Base-by-base conservation (phyloP, 345 rosid species). In the Pistacia vera region DNA sequence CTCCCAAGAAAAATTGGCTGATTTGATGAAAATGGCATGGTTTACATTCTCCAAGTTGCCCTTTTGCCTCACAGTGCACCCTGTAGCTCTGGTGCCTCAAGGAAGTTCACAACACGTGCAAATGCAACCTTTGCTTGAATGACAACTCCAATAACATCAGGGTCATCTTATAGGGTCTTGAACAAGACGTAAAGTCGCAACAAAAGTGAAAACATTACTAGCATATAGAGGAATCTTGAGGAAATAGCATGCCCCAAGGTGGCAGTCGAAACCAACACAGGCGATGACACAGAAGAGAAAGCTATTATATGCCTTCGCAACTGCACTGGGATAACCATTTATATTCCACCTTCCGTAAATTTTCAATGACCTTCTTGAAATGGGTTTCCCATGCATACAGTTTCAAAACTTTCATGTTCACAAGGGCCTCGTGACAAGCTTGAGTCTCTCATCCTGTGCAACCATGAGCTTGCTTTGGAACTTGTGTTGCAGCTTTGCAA, bases 111-210 rank as follows among this genome's bases (percentile, higher is more conserved):
- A 2, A 95, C 88, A 20, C 99, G 97, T 0, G 90, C 73, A 58
- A 95, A 93, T 4, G 99, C 91, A 22, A 93, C 99, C 67, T 90
- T 92, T 8, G 98, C 99, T 82, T 95, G 98, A 81, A 93, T 93
- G 11, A 91, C 85, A 61, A 88, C 92, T 5, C 91, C 99, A 14
- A 93, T 87, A 64, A 93, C 96, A 78, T 95, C 99, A 65, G 99
- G 97, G 48, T 89, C 55, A 78, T 13, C 97, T 82, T 12, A 95
- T 82, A 0, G 98, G 99, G 28, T 95, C 98, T 81, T 95, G 99
- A 54, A 95, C 98, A 41, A 95, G 83, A 51, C 98, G 93, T 70
- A 95, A 65, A 2, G 99, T 93, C 1, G 99, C 98, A 68, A 95
- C 92, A 18, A 95, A 95, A 12, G 99, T 93, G 88, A 95, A 95